A percentile compares a stretch with the other conserved stretches of the same genome.
phyloP scores from a whole-genome alignment of 23 red algal genomes.

The Agarophyton chilense region DNA sequence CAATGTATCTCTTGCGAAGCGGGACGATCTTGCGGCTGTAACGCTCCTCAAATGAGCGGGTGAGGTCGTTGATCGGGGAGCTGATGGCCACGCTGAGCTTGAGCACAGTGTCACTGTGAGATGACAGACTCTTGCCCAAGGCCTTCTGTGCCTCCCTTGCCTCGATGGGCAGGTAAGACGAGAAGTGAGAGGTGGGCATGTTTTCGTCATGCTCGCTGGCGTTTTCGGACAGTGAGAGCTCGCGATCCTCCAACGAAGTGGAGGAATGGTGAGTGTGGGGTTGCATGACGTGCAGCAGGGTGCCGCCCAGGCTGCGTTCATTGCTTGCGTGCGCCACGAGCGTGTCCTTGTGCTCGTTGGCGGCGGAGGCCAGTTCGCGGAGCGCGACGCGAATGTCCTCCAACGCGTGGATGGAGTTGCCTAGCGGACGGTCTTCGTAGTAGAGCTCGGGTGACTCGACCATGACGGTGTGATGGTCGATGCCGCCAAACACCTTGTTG shows the following conservation, averaged over 20 bases:
- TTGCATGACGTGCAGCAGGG: slow-evolving; percentile 49
- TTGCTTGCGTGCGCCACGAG: slow-evolving; percentile 48
- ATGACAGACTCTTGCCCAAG: slow-evolving; percentile 46
- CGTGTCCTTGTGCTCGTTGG: slow-evolving; percentile 72
- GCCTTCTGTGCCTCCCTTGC: slow-evolving; percentile 54
- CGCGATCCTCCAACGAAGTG: not conserved
- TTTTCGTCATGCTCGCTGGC: slow-evolving; percentile 8
- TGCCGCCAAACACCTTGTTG: slow-evolving; percentile 15
- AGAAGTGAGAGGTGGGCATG: slow-evolving; percentile 30
- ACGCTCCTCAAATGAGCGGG: slow-evolving; percentile 64
- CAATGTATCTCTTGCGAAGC: slow-evolving; percentile 65
- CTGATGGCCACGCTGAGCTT: slow-evolving; percentile 53
- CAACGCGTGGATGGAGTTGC: slow-evolving; percentile 65
- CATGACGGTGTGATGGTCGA: not conserved
- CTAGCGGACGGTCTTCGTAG: slow-evolving; percentile 67
- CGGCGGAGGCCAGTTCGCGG: slow-evolving; percentile 47
- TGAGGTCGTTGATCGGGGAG: slow-evolving; percentile 62
- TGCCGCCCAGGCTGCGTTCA: slow-evolving; percentile 50
- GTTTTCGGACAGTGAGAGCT: slow-evolving; percentile 8
- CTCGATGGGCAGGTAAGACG: slow-evolving; percentile 50
- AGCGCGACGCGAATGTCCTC: slow-evolving; percentile 66
- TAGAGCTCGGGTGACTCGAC: slow-evolving; percentile 76
- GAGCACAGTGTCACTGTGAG: slow-evolving; percentile 28
- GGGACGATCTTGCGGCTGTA: slow-evolving; percentile 73
- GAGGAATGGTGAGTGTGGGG: not conserved